phyloP scores from a whole-genome alignment of 345 rosid genomes.

The Cardamine resedifolia region DNA sequence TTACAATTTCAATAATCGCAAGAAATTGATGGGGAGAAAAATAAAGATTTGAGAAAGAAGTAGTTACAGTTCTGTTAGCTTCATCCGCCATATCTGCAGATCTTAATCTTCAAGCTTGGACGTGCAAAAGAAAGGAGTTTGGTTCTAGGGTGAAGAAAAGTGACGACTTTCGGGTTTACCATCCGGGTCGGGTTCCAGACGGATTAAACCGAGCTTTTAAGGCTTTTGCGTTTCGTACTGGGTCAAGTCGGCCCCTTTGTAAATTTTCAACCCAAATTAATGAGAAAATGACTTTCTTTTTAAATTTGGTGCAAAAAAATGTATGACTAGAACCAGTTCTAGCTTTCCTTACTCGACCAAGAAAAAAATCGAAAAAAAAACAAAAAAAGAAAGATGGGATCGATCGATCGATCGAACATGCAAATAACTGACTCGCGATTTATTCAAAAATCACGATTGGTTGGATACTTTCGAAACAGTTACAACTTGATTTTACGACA shows the following conservation, averaged over 20 bases:
- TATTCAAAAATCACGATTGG: too few relatives aligned
- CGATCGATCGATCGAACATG: too few relatives aligned
- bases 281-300: too few relatives aligned
- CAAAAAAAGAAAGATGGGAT: too few relatives aligned
- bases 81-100: conserved; percentile 41
- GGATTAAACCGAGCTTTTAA: background rate
- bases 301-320: too few relatives aligned
- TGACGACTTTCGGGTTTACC: background rate
- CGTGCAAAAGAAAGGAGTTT: background rate
- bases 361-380: too few relatives aligned
- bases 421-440: too few relatives aligned
- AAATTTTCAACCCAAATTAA: too few relatives aligned
- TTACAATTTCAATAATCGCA: background rate
- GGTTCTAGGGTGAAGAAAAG: conserved; percentile 19
- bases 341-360: too few relatives aligned
- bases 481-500: too few relatives aligned
- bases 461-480: too few relatives aligned
- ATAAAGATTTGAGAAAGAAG: background rate
- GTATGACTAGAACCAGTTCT: too few relatives aligned
- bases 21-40: background rate
- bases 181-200: background rate
- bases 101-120: conserved; percentile 23
- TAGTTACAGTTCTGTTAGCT: conserved; percentile 33
- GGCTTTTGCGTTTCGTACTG: background rate
- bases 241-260: background rate